phyloP scores from a whole-genome alignment of 2,329 filamentous ascomycete genomes.

The Cercospora nicotianae region DNA sequence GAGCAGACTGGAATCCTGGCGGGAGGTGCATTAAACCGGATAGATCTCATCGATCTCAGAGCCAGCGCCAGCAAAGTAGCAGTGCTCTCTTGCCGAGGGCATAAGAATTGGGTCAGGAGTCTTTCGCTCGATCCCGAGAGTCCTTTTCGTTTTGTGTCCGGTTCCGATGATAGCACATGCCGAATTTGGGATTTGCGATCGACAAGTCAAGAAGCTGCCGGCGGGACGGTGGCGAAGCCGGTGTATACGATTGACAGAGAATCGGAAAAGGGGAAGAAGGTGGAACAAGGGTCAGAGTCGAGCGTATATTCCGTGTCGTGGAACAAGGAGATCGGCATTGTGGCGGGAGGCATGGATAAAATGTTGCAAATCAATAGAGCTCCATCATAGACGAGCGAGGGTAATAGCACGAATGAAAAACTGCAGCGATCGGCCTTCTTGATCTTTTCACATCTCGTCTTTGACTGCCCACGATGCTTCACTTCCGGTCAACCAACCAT shows the following conservation, averaged over 20 bases:
- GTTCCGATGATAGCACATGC: constrained; percentile 88
- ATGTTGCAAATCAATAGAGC: constrained; percentile 84
- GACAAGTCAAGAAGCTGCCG: constrained; percentile 51
- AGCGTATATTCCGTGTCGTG: constrained; percentile 90
- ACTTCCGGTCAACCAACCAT: background rate
- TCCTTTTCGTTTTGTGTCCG: constrained; percentile 74
- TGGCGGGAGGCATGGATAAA: constrained; percentile 91
- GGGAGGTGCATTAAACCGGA: constrained; percentile 80
- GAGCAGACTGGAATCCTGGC: constrained; percentile 65
- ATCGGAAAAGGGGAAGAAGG: constrained; percentile 61
- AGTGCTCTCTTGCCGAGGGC: constrained; percentile 87
- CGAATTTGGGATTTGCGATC: constrained; percentile 90
- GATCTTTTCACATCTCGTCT: background rate
- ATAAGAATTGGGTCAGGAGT: constrained; percentile 71
- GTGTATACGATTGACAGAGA: constrained; percentile 77
- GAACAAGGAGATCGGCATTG: constrained; percentile 83
- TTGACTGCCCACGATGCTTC: background rate
- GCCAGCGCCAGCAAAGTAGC: constrained; percentile 72
- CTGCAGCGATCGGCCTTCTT: background rate
- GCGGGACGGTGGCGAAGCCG: constrained; percentile 62
- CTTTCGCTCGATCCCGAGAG: constrained; percentile 63
- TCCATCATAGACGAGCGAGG: background rate
- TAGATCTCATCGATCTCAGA: constrained; percentile 90
- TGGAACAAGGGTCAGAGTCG: constrained; percentile 71
- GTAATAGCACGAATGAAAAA: background rate